phyloP scores from a whole-genome alignment of 306 rosid species.

The Dalbergia cultrata region DNA sequence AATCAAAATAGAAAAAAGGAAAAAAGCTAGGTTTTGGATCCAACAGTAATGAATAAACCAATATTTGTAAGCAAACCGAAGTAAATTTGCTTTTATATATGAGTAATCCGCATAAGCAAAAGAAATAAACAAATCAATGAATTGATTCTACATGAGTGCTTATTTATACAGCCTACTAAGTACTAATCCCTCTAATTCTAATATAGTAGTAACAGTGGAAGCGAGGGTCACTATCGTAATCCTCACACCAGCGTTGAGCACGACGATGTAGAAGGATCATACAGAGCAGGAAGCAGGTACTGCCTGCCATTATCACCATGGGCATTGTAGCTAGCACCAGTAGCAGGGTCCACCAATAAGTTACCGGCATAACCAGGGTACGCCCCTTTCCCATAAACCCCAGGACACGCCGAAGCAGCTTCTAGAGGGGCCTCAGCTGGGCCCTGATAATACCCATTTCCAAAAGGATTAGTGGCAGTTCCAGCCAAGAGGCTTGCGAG shows the following conservation, averaged over 20 bases:
- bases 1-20: too few relatives aligned
- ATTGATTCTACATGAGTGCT: slow-evolving; percentile 41
- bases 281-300: slow-evolving; percentile 71
- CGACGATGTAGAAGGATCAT: slow-evolving; percentile 60
- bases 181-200: not conserved
- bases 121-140: slow-evolving; percentile 51
- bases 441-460: slow-evolving; percentile 77
- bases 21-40: not conserved
- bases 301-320: slow-evolving; percentile 66
- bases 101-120: slow-evolving; percentile 3
- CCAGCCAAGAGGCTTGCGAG: slow-evolving; percentile 75
- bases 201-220: not conserved
- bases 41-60: not conserved
- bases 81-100: slow-evolving; percentile 46
- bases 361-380: slow-evolving; percentile 77
- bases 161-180: slow-evolving; percentile 44
- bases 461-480: slow-evolving; percentile 73
- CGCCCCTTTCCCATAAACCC: slow-evolving; percentile 72
- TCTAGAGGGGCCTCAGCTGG: slow-evolving; percentile 67
- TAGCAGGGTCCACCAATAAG: slow-evolving; percentile 58
- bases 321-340: slow-evolving; percentile 73
- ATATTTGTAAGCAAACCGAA: slow-evolving; percentile 46
- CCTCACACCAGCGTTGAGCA: slow-evolving; percentile 69
- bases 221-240: too few relatives aligned
- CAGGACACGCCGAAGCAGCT: slow-evolving; percentile 72